Conservation (phyloP, 129 eudicot species). For the Silybum marianum region DNA sequence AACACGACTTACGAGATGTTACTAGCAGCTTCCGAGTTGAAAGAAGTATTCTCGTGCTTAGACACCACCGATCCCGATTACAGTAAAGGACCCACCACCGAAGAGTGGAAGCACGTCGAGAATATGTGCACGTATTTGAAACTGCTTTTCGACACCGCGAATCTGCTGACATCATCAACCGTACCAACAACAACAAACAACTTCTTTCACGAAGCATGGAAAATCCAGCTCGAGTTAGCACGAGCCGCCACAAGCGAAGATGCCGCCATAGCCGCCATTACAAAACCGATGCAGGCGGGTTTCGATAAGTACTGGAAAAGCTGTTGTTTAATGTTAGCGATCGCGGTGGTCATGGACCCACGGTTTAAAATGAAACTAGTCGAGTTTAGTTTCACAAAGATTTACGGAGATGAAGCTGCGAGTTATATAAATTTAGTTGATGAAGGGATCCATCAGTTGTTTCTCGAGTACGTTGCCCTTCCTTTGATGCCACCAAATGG, state of each 20-base stretch:
- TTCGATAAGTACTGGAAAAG: slow-evolving; percentile 83
- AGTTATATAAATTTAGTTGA: slow-evolving; percentile 62
- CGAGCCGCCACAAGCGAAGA: slow-evolving; percentile 77
- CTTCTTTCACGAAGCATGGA: slow-evolving; percentile 96
- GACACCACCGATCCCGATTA: slow-evolving; percentile 78
- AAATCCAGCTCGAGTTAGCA: slow-evolving; percentile 84
- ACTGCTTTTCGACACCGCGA: slow-evolving; percentile 76
- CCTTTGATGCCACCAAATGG: slow-evolving; percentile 44
- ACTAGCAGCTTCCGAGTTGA: slow-evolving; percentile 74
- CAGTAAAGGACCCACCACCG: slow-evolving; percentile 69
- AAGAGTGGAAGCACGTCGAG: slow-evolving; percentile 78
- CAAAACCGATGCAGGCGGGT: slow-evolving; percentile 67
- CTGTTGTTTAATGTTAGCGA: slow-evolving; percentile 67
- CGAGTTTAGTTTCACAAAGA: slow-evolving; percentile 84
- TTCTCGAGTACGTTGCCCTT: slow-evolving; percentile 59
- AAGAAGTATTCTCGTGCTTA: slow-evolving; percentile 88
- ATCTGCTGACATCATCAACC: slow-evolving; percentile 45
- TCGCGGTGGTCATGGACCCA: slow-evolving; percentile 96
- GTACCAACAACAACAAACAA: slow-evolving; percentile 77
- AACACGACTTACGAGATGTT: slow-evolving; percentile 92
- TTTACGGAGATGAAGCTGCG: slow-evolving; percentile 79
- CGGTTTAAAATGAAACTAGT: slow-evolving; percentile 95
- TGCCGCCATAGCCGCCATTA: slow-evolving; percentile 42
- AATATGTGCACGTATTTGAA: slow-evolving; percentile 59
- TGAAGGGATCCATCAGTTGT: slow-evolving; percentile 92